Base-by-base conservation (phyloP, 495 filamentous ascomycete species). In the Penicillium robsamsonii region DNA sequence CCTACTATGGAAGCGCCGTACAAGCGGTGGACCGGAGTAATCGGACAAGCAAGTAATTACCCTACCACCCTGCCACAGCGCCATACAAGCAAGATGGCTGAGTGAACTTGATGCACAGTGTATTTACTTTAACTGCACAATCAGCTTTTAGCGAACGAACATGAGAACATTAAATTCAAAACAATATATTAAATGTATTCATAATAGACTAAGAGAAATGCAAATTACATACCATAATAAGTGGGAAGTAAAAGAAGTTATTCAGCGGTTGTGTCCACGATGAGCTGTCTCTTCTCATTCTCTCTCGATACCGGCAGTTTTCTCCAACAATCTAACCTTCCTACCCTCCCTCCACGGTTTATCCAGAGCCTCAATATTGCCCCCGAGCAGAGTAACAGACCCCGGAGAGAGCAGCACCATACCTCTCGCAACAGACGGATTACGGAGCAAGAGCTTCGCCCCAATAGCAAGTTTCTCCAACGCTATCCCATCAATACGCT, bases 331-430 rank as follows among this genome's bases (percentile, higher is more conserved):
- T 56, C 80, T 78, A 55, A 77, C 80, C 67, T 96, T 87, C 62
- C 91, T 78, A 15, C 81, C 81, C 27, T 88, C 85, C 53, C 77
- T 80, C 92, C 94, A 97, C 31, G 74, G 73, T 64, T 82, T 83
- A 62, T 96, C 88, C 78, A 91, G 78, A 1, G 65, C 76, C 52
- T 96, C 92, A 50, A 97, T 85, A 79, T 90, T 96, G 0, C 94
- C 94, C 2, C 94, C 94, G 15, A 97, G 70, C 3, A 96, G 59
- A 35, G 76, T 79, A 44, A 82, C 83, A 17, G 63, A 81, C 12
- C 62, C 71, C 1, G 89, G 85, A 41, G 91, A 85, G 11, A 98
- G 71, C 62, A 98, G 66, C 15, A 95, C 62, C 59, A 93, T 79
- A 1, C 90, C 95, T 25, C 94, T 75, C 20, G 89, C 87, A 30